A percentile compares a stretch with the other conserved stretches of the same genome.
Evolutionary conservation across 106 monocot genomes (phyloP).

Genomic region (Ottelia alismoides): DNA sequence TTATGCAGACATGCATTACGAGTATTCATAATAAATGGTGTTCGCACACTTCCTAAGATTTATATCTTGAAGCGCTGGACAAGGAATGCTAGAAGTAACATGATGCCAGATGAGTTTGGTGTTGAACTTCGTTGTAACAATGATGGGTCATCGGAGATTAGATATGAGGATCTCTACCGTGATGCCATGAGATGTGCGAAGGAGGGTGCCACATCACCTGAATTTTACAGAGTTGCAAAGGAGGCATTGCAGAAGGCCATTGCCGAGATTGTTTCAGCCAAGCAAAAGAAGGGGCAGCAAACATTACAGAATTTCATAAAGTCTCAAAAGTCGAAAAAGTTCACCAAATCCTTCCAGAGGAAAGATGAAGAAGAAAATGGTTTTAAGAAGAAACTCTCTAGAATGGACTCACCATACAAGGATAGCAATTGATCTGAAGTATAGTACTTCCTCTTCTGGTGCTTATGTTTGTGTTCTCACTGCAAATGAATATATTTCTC

Average conservation of each 20-base stretch:
- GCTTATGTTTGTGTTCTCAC: too few species aligned
- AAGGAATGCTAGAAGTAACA: constrained; percentile 5
- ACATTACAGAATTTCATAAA: constrained; percentile 9
- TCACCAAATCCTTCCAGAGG: not conserved
- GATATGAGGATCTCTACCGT: constrained; percentile 7
- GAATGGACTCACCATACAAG: too few species aligned
- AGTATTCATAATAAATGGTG: constrained; percentile 1
- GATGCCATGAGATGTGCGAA: constrained; percentile 5
- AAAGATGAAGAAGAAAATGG: too few species aligned
- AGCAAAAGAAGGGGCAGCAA: constrained; percentile 10
- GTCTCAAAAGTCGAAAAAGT: constrained; percentile 5
- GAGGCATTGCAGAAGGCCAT: constrained; percentile 12
- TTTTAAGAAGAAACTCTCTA: too few species aligned
- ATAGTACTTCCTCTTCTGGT: too few species aligned
- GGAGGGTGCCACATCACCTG: constrained; percentile 1
- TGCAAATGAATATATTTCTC: too few species aligned
- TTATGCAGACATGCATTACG: too few species aligned
- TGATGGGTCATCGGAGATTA: constrained; percentile 1
- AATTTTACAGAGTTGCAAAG: constrained; percentile 9
- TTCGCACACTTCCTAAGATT: constrained; percentile 2
- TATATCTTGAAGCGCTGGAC: constrained; percentile 2
- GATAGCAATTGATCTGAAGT: too few species aligned
- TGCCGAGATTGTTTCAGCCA: constrained; percentile 4
- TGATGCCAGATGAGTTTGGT: constrained; percentile 2
- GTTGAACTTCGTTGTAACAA: not conserved